These are phyloP conservation scores for Aspergillus fumigatiaffinis DNA, from an alignment of 2,329 filamentous ascomycete species.

Conservation along the genomic window DNA sequence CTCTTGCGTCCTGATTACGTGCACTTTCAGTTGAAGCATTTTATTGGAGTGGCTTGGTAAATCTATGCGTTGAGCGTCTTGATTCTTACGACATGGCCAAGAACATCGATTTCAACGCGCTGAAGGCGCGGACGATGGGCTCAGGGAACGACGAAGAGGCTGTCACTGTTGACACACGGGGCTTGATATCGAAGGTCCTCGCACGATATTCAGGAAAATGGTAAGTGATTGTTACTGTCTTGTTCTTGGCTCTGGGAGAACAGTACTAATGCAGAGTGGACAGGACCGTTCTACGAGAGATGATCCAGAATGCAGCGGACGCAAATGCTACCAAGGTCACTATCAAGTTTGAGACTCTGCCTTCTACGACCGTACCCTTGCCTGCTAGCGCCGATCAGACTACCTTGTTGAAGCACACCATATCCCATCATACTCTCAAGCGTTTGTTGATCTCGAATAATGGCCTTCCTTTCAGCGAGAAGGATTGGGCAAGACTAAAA, in stretches of 20 bases:
- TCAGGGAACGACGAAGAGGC: conserved; percentile 91
- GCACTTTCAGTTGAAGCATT: neutral
- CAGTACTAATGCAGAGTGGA: conserved; percentile 12
- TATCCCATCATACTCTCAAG: conserved; percentile 80
- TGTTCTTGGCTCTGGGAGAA: neutral
- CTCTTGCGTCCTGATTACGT: neutral
- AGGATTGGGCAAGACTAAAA: conserved; percentile 91
- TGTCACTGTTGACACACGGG: conserved; percentile 94
- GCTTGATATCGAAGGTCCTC: conserved; percentile 95
- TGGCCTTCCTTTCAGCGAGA: conserved; percentile 79
- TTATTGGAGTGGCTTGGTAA: neutral
- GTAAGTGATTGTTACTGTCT: conserved; percentile 49
- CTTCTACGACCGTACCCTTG: conserved; percentile 71
- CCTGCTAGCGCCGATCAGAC: conserved; percentile 64
- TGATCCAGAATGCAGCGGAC: conserved; percentile 98
- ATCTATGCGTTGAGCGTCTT: neutral
- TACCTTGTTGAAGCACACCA: conserved; percentile 73
- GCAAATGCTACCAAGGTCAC: conserved; percentile 85
- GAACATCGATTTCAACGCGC: conserved; percentile 60
- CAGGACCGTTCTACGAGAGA: conserved; percentile 70
- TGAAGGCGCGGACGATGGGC: conserved; percentile 82
- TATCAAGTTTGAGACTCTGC: conserved; percentile 87
- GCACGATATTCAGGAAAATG: conserved; percentile 96
- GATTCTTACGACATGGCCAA: conserved; percentile 57
- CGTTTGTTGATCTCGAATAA: conserved; percentile 91